Evolutionary conservation across 164 flowering plant genomes (phyloP), one percentile per base, ranked within the genome.

Genomic region (Vitis riparia): DNA sequence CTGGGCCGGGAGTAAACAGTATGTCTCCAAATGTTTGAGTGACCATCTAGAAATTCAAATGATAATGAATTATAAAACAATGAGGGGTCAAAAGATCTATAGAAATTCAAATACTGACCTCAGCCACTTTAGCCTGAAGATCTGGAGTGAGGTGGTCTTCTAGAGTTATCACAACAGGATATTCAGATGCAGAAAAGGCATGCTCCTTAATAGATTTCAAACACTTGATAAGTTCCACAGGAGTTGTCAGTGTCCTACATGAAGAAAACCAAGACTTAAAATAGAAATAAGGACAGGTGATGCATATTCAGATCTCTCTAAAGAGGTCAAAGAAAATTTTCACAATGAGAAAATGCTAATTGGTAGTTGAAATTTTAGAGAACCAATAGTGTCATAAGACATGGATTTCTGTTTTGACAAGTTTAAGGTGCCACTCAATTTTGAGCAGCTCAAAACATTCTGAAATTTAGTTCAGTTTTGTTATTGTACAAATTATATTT

Each of bases 41-140:
- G 72, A 88, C 78, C 94, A 88, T 88, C 94, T 89, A 74, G 58
- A 70, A 61, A 71, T 37, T 55, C 19, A 37, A 37, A 37, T 37
- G 44, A 37, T 1, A 14, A 27, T 62, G 30, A 53, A 67, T 59
- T 30, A 73, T 10, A 63, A 23, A 66, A 29, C 27, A 11, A 63
- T 14, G 19, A 19, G 50, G 67, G 56, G 11, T 62, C 50, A 11
- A 77, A 44, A 56, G 51, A 23, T 16, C 13, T 61, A 37, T 11
- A 71, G 13, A 48, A 62, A 32, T 13, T 19, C 51, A 51, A 51
- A 63, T 27, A 72, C 83, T 68, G 73, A 85, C 94, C 84, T 82
- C 76, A 11, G 94, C 94, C 53, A 85, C 89, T 89, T 88, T 88
- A 71, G 89, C 91, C 71, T 89, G 91, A 71, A 89, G 91, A 77